Evolutionary conservation across 192 early-diverging fungal genomes (phyloP).

Genomic region (Gonapodya prolifera): DNA sequence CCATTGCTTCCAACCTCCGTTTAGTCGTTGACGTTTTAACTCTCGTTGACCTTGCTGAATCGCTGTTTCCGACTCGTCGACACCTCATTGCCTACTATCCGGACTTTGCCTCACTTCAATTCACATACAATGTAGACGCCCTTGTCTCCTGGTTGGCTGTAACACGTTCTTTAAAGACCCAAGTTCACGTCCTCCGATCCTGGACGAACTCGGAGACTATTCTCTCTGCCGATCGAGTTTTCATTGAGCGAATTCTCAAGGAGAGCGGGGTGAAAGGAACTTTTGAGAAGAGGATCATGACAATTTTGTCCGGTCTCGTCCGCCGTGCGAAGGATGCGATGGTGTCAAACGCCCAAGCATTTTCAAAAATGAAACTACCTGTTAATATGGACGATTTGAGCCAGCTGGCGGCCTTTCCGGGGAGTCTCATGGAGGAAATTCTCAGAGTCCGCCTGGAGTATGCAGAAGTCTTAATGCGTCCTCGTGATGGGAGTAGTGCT

Average conservation of each 20-base stretch:
- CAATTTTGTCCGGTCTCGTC: slow-evolving; percentile 45
- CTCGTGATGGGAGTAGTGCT: slow-evolving; percentile 30
- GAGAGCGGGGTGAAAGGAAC: slow-evolving; percentile 66
- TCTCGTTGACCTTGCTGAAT: slow-evolving; percentile 64
- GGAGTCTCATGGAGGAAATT: slow-evolving; percentile 68
- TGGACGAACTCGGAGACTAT: slow-evolving; percentile 71
- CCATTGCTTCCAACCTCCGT: not conserved
- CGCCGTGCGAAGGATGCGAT: slow-evolving; percentile 50
- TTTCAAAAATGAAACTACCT: slow-evolving; percentile 61
- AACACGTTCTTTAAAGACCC: slow-evolving; percentile 52
- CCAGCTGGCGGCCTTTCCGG: slow-evolving; percentile 61
- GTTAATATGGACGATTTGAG: slow-evolving; percentile 50
- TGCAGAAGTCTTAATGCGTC: slow-evolving; percentile 38
- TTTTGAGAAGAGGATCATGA: slow-evolving; percentile 56
- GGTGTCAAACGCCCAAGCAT: slow-evolving; percentile 47
- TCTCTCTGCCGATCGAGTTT: slow-evolving; percentile 45
- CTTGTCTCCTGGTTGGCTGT: slow-evolving; percentile 66
- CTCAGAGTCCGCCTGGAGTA: slow-evolving; percentile 63
- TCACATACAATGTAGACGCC: slow-evolving; percentile 57
- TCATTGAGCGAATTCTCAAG: slow-evolving; percentile 74
- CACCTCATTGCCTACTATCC: slow-evolving; percentile 49
- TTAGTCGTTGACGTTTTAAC: slow-evolving; percentile 49
- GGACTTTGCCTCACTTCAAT: slow-evolving; percentile 47
- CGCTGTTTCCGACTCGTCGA: slow-evolving; percentile 58
- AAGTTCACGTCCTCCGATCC: slow-evolving; percentile 59